Evolutionary conservation across 768 basidiomycete genomes (phyloP).

Genomic region (Boletus huronensis): DNA sequence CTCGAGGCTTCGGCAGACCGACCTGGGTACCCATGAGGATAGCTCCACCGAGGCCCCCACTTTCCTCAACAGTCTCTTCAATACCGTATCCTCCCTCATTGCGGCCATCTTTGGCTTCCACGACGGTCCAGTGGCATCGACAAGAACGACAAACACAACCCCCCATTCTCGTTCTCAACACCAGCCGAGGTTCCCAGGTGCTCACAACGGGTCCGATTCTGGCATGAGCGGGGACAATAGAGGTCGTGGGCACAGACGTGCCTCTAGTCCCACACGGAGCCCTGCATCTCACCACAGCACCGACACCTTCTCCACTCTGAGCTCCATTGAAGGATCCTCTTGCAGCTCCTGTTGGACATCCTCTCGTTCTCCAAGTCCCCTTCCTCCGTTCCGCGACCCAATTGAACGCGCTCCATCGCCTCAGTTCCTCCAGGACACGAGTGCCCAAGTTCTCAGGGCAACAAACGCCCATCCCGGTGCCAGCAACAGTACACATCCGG

Average conservation of each 20-base stretch:
- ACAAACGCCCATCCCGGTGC: background rate
- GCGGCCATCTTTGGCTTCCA: slow-evolving; percentile 13
- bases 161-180: background rate
- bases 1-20: slow-evolving; percentile 13
- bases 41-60: background rate
- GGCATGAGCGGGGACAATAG: background rate
- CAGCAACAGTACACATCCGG: background rate
- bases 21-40: background rate
- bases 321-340: slow-evolving; percentile 41
- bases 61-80: slow-evolving; percentile 20
- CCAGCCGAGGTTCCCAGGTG: slow-evolving; percentile 15
- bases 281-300: slow-evolving; percentile 28
- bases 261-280: background rate
- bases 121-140: background rate
- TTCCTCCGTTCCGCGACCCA: slow-evolving; percentile 25
- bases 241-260: slow-evolving; percentile 3
- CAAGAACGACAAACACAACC: background rate
- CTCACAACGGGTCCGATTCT: slow-evolving; percentile 20
- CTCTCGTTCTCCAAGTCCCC: slow-evolving; percentile 22
- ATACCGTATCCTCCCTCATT: slow-evolving; percentile 17
- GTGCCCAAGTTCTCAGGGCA: background rate
- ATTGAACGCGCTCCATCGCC: slow-evolving; percentile 35
- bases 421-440: slow-evolving; percentile 8
- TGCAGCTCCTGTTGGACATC: slow-evolving; percentile 36
- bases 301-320: slow-evolving; percentile 44